phyloP scores from a whole-genome alignment of 306 rosid species.

The Medicago arabica region DNA sequence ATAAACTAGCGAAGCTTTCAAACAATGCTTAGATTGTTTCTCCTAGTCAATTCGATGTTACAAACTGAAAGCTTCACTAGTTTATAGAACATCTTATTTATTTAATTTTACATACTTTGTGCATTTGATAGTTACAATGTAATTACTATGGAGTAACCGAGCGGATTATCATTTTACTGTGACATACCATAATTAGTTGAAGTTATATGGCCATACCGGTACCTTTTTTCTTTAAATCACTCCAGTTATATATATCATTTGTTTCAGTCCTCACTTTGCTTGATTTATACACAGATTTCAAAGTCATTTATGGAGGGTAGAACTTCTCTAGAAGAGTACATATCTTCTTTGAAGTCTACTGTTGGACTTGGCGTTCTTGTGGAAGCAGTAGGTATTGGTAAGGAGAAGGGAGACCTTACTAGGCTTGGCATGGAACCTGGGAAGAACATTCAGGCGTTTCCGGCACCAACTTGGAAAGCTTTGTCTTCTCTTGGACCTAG shows the following conservation, averaged over 20 bases:
- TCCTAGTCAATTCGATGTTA: neutral
- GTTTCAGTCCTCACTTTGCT: constrained; percentile 35
- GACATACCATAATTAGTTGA: neutral
- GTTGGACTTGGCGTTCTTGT: constrained; percentile 69
- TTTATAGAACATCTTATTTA: neutral
- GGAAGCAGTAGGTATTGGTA: constrained; percentile 74
- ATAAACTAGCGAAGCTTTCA: too few relatives aligned
- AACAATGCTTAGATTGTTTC: neutral
- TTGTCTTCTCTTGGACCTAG: constrained; percentile 66
- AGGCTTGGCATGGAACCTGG: constrained; percentile 56
- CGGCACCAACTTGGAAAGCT: constrained; percentile 54
- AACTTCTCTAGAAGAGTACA: constrained; percentile 70
- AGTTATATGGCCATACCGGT: neutral
- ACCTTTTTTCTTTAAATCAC: neutral
- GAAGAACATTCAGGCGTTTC: constrained; percentile 49
- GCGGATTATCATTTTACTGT: neutral
- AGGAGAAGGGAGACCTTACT: constrained; percentile 77
- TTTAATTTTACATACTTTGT: neutral
- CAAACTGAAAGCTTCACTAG: neutral
- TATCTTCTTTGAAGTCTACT: constrained; percentile 62
- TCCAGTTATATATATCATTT: neutral
- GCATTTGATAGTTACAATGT: neutral
- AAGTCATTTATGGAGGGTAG: constrained; percentile 67
- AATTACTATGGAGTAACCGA: neutral
- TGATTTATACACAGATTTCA: constrained; percentile 55